Base-by-base conservation (phyloP, 1,139 yeast genomes). In the Blastobotrys elegans region DNA sequence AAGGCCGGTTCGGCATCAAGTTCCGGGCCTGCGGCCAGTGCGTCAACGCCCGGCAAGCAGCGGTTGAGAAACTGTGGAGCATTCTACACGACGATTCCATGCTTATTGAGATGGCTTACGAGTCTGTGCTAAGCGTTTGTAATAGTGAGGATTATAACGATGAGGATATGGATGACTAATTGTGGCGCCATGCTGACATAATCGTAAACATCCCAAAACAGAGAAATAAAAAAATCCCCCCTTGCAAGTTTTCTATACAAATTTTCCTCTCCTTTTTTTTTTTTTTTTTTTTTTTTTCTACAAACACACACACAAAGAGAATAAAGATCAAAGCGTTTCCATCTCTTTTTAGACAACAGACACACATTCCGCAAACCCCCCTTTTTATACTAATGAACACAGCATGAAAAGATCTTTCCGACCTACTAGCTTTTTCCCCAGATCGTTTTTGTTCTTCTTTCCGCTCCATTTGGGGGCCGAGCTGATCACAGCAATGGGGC, bases 391-490 rank as follows among this genome's bases (percentile, higher is more conserved):
- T 24, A 33, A 33, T 13, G n/a, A 33, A 6, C 11, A 13, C n/a
- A 34, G n/a, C 16, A 41, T 41, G 43, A 42, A 31, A 31, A 22
- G 42, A 37, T 18, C 45, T 18, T 33, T 55, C 18, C 16, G 56
- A 16, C 16, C 24, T 2, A 17, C 38, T 7, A 34, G 26, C 4
- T 34, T 34, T 5, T 45, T 64, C 13, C 68, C 68, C 13, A 55
- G 59, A 51, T 57, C 62, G 40, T 84, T 84, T 61, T 61, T 82
- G 30, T 79, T 80, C 20, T 57, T 75, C 38, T 67, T 88, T 21
- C 97, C 97, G 3, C 75, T 92, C 37, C 87, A 84, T 61, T 75
- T 86, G 32, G 97, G 97, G 8, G 95, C 89, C 21, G 97, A 92
- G 64, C 64, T 88, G 11, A 78, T 86, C 21, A 71, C 89, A n/a